Evolutionary conservation across 2,329 filamentous ascomycete species (phyloP).

Genomic region (Pseudodiploospora longispora): DNA sequence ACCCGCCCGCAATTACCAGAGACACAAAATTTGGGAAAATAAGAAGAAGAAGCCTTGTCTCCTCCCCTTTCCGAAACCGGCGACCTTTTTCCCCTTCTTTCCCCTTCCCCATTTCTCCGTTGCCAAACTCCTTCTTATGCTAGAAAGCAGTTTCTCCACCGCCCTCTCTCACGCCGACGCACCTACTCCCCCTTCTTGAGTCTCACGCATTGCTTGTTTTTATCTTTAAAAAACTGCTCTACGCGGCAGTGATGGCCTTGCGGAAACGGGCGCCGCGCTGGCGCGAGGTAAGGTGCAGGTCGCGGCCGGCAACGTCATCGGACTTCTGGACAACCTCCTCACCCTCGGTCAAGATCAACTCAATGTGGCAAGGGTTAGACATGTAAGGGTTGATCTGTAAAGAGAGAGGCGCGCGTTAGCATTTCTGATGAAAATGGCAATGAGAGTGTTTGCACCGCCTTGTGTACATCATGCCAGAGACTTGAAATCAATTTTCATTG

Average conservation of each 20-base stretch:
- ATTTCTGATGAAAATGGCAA: too few species aligned
- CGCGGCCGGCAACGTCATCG: constrained; percentile 67
- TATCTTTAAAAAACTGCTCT: constrained; percentile 23
- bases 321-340: constrained; percentile 95
- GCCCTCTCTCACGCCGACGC: neutral
- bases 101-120: neutral
- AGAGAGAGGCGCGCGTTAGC: too few species aligned
- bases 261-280: constrained; percentile 71
- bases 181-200: constrained; percentile 10
- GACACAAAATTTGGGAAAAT: too few species aligned
- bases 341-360: constrained; percentile 97
- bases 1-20: constrained; percentile 13
- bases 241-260: constrained; percentile 58
- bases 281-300: constrained; percentile 73
- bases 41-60: too few species aligned
- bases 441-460: too few species aligned
- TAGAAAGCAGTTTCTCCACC: neutral
- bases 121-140: constrained; percentile 2
- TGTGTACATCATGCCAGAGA: too few species aligned
- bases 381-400: constrained; percentile 98
- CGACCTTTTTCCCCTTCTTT: constrained; percentile 4
- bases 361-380: constrained; percentile 99
- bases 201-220: constrained; percentile 9
- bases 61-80: too few species aligned
- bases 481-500: too few species aligned